phyloP scores from a whole-genome alignment of 2,329 filamentous ascomycete genomes.

The Talaromyces sp. region DNA sequence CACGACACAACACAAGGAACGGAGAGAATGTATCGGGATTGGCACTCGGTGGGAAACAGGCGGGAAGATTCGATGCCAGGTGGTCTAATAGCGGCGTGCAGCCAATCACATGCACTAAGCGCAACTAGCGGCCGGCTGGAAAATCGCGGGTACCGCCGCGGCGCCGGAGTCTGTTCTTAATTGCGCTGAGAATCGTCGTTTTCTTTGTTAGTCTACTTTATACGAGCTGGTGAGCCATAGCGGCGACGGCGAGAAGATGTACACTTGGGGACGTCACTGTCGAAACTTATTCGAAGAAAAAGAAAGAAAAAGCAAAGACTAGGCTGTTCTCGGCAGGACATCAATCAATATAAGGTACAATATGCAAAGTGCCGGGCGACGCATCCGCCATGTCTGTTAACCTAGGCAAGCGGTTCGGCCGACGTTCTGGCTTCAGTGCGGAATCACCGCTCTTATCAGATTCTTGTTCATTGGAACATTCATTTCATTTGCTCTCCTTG shows the following conservation, averaged over 20 bases:
- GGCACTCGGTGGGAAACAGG: not conserved
- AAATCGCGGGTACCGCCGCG: not conserved
- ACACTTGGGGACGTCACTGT: not conserved
- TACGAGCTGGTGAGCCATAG: not conserved
- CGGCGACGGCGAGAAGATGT: not conserved
- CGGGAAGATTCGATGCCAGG: conserved; percentile 9
- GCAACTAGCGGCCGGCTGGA: not conserved
- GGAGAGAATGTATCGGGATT: not conserved
- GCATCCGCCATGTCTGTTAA: not conserved
- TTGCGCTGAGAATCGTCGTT: not conserved
- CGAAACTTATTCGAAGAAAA: too few species aligned
- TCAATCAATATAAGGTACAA: not conserved
- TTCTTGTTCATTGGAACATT: not conserved
- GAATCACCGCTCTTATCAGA: not conserved
- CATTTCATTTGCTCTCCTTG: not conserved
- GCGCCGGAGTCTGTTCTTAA: not conserved
- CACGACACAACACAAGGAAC: not conserved
- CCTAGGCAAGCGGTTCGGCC: conserved; percentile 1
- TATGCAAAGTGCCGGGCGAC: not conserved
- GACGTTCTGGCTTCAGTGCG: not conserved
- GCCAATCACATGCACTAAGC: conserved; percentile 2
- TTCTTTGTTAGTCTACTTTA: not conserved
- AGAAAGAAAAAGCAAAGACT: not conserved
- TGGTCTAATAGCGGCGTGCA: not conserved
- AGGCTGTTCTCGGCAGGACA: not conserved